Evolutionary conservation across 1,284 basidiomycete genomes (phyloP).

Genomic region (Leccinum pachyderme): DNA sequence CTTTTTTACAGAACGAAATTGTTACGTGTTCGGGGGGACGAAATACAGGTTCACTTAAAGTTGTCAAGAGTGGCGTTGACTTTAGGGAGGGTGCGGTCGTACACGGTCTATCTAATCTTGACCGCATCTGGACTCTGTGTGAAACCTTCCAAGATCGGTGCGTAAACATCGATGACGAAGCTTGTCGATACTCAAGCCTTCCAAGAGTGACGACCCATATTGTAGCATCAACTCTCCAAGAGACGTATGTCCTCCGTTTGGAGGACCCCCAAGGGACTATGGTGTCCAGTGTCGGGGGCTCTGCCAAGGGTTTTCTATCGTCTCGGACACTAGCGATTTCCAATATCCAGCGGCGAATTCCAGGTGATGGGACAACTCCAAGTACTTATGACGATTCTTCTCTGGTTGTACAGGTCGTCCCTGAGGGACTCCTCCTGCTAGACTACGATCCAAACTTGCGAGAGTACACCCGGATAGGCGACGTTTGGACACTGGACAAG

Average conservation of each 20-base stretch:
- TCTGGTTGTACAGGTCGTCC: slow-evolving; percentile 71
- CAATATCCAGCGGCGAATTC: slow-evolving; percentile 47
- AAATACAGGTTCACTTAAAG: slow-evolving; percentile 77
- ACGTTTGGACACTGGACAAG: slow-evolving; percentile 34
- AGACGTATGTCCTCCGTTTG: slow-evolving; percentile 53
- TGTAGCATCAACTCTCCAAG: slow-evolving; percentile 54
- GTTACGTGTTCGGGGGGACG: slow-evolving; percentile 88
- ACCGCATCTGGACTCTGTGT: slow-evolving; percentile 66
- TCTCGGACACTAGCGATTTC: slow-evolving; percentile 65
- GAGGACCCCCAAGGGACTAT: slow-evolving; percentile 34
- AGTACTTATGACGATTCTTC: slow-evolving; percentile 51
- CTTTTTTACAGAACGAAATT: slow-evolving; percentile 60
- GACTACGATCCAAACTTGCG: slow-evolving; percentile 45
- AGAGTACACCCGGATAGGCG: slow-evolving; percentile 35
- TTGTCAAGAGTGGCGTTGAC: slow-evolving; percentile 86
- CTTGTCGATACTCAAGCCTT: neutral
- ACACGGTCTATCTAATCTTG: slow-evolving; percentile 58
- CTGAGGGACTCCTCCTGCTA: slow-evolving; percentile 51
- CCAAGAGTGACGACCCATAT: slow-evolving; percentile 53
- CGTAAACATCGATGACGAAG: slow-evolving; percentile 24
- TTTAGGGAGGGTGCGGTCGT: slow-evolving; percentile 67
- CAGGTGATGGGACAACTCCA: slow-evolving; percentile 23
- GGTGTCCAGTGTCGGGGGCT: slow-evolving; percentile 37
- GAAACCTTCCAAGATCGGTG: slow-evolving; percentile 50
- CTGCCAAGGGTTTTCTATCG: slow-evolving; percentile 44